These are phyloP conservation scores for Arachnopeziza araneosa DNA, from an alignment of 2,329 filamentous ascomycete species.

Conservation along the genomic window DNA sequence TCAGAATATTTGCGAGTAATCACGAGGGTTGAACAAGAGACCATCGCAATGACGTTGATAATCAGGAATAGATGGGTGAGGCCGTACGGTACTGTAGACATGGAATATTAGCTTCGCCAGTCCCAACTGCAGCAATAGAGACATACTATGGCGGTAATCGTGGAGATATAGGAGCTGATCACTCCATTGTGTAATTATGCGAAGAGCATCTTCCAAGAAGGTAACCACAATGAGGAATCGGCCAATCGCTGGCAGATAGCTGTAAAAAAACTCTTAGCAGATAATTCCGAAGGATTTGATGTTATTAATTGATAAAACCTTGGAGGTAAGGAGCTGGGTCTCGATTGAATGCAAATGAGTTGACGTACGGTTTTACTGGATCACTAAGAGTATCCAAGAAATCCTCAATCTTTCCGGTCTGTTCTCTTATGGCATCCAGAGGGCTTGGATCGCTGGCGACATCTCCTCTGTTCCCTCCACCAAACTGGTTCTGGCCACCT, in stretches of 20 bases:
- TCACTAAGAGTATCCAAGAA: slow-evolving; percentile 80
- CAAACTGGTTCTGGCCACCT: slow-evolving; percentile 33
- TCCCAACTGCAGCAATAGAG: not conserved
- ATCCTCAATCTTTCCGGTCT: slow-evolving; percentile 98
- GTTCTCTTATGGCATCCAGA: slow-evolving; percentile 83
- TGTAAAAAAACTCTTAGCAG: slow-evolving; percentile 35
- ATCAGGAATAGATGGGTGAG: slow-evolving; percentile 91
- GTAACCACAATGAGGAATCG: slow-evolving; percentile 97
- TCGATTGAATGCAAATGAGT: slow-evolving; percentile 1
- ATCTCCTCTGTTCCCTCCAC: slow-evolving; percentile 30
- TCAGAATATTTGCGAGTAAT: slow-evolving; percentile 91
- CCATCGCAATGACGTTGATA: slow-evolving; percentile 84
- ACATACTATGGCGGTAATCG: slow-evolving; percentile 83
- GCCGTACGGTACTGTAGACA: slow-evolving; percentile 67
- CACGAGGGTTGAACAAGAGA: slow-evolving; percentile 73
- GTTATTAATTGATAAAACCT: not conserved
- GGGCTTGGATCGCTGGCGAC: slow-evolving; percentile 31
- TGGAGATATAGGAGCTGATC: slow-evolving; percentile 91
- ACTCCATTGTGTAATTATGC: slow-evolving; percentile 95
- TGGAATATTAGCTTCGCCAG: slow-evolving; percentile 6
- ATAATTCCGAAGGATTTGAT: not conserved
- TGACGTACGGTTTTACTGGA: slow-evolving; percentile 85
- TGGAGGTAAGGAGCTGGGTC: not conserved
- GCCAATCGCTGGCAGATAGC: slow-evolving; percentile 90
- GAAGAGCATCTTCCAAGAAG: slow-evolving; percentile 91